A percentile compares a stretch with the other conserved stretches of the same genome.
These are phyloP conservation scores for Pichia paraexigua DNA, from an alignment of 805 yeast species.

Conservation along the genomic window DNA sequence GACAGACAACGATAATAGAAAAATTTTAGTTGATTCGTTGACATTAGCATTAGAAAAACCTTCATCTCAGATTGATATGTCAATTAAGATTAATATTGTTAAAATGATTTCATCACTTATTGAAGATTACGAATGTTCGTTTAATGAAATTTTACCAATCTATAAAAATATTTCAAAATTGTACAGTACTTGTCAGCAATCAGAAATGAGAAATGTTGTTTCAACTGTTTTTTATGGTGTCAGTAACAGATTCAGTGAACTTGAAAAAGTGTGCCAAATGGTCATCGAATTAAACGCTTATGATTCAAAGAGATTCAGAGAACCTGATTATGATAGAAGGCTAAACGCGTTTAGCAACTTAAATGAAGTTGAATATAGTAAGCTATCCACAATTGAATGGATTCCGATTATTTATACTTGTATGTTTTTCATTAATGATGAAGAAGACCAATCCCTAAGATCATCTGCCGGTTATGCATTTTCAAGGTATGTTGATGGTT, in stretches of 20 bases:
- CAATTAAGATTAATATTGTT: conserved; percentile 50
- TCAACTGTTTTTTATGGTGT: conserved; percentile 53
- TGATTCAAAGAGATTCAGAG: conserved; percentile 52
- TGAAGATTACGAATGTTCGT: conserved; percentile 43
- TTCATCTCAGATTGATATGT: conserved; percentile 38
- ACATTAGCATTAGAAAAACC: conserved; percentile 56
- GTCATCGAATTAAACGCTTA: conserved; percentile 63
- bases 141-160: conserved; percentile 37
- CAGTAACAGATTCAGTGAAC: conserved; percentile 41
- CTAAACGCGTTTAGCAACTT: conserved; percentile 58
- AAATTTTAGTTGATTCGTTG: conserved; percentile 47
- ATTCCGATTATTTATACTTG: conserved; percentile 62
- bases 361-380: conserved; percentile 44
- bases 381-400: conserved; percentile 59
- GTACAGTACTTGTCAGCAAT: conserved; percentile 52
- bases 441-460: conserved; percentile 72
- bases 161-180: conserved; percentile 30
- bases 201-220: conserved; percentile 53
- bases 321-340: conserved; percentile 72
- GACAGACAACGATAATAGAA: conserved; percentile 45
- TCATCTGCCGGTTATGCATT: conserved; percentile 64
- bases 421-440: conserved; percentile 66
- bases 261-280: conserved; percentile 41
- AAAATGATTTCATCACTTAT: conserved; percentile 50
- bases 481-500: conserved; percentile 55